Percentiles rank a stretch among this genome's conserved stretches.
Evolutionary conservation across 2,329 filamentous ascomycete genomes (phyloP).

Genomic region (Scolecobasidium constrictum): DNA sequence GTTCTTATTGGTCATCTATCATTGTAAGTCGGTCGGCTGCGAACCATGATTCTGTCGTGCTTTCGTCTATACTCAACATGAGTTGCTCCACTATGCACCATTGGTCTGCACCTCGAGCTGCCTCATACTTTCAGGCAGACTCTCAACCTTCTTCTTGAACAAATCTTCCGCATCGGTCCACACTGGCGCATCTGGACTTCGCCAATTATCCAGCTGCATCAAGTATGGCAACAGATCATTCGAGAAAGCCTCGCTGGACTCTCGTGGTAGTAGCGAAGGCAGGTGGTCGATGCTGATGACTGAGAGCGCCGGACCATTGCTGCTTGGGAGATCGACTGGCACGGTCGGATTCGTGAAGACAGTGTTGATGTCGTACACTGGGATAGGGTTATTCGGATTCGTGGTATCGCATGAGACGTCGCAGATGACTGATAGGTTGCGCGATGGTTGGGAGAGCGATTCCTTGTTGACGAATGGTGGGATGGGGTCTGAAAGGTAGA

Average conservation of each 20-base stretch:
- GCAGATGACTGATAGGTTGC: conserved; percentile 59
- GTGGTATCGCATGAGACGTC: conserved; percentile 54
- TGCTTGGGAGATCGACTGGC: conserved; percentile 50
- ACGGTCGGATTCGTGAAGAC: conserved; percentile 86
- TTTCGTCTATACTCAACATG: too few species aligned
- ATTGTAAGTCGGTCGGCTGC: too few species aligned
- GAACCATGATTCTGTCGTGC: too few species aligned
- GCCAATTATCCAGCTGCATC: conserved; percentile 60
- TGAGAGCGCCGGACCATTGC: conserved; percentile 48
- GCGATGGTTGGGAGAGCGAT: conserved; percentile 53
- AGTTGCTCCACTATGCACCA: too few species aligned
- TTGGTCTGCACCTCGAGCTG: background rate
- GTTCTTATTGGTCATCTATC: too few species aligned
- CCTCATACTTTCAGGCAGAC: conserved; percentile 41
- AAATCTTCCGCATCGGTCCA: conserved; percentile 78
- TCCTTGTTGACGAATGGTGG: conserved; percentile 70
- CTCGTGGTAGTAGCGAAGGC: conserved; percentile 62
- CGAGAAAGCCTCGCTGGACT: conserved; percentile 80
- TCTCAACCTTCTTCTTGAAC: conserved; percentile 71
- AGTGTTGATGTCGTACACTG: conserved; percentile 67
- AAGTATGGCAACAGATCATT: conserved; percentile 67
- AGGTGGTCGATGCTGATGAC: conserved; percentile 68
- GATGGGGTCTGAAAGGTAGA: conserved; percentile 71
- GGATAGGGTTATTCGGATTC: conserved; percentile 62
- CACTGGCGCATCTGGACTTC: conserved; percentile 54